Evolutionary conservation across 2,329 filamentous ascomycete species (phyloP).

Genomic region (Ophiostoma angusticollis): DNA sequence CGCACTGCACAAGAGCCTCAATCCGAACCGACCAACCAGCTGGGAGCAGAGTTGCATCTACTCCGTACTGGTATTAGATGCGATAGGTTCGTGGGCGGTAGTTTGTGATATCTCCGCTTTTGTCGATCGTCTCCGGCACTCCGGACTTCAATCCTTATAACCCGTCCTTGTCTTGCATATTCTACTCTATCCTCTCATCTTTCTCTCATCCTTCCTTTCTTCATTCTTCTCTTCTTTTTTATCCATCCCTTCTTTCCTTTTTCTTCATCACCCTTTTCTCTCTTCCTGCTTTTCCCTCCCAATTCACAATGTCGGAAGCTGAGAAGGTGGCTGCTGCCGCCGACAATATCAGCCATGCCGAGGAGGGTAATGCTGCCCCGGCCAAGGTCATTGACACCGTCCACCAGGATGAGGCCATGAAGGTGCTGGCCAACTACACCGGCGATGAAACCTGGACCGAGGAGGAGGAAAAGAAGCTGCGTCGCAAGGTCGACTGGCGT

Average conservation of each 20-base stretch:
- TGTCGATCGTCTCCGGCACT: background rate
- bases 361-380: background rate
- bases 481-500: conserved; percentile 27
- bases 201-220: background rate
- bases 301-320: background rate
- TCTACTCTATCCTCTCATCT: background rate
- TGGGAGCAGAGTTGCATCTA: no score
- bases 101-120: no score
- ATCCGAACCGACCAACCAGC: no score
- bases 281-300: background rate
- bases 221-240: background rate
- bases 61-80: no score
- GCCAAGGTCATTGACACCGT: conserved; percentile 4
- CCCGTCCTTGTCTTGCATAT: background rate
- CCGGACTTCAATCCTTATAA: no score
- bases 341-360: background rate
- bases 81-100: no score
- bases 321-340: background rate
- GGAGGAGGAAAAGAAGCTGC: conserved; percentile 6
- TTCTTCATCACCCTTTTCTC: background rate
- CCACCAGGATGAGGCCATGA: conserved; percentile 7
- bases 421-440: conserved; percentile 3
- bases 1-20: no score
- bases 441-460: conserved; percentile 5
- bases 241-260: background rate